Conservation (phyloP, 2,329 filamentous ascomycete species). For the Arthroderma sp. region DNA sequence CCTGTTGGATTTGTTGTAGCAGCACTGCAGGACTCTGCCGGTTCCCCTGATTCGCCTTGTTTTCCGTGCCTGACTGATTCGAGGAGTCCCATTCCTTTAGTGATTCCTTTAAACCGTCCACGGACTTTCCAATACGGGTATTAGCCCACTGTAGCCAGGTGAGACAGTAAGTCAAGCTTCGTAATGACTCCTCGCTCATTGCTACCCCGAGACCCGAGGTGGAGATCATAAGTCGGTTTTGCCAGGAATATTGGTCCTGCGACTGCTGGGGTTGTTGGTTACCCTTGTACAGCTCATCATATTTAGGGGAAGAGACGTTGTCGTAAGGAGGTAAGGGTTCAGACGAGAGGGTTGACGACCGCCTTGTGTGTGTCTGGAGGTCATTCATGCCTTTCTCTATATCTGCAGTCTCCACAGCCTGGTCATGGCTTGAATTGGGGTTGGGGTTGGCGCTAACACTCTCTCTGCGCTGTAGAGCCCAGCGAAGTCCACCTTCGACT, state of each 20-base stretch:
- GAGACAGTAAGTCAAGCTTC: conserved; percentile 74
- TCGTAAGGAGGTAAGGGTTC: conserved; percentile 79
- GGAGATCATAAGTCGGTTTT: conserved; percentile 72
- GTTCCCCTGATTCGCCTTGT: conserved; percentile 10
- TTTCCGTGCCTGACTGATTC: conserved; percentile 17
- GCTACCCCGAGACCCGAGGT: conserved; percentile 84
- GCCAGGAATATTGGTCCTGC: conserved; percentile 46
- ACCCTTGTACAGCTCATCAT: conserved; percentile 25
- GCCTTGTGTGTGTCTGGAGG: conserved; percentile 29
- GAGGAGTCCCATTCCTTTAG: conserved; percentile 56
- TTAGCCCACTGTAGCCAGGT: conserved; percentile 72
- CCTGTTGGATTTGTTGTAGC: conserved; percentile 48
- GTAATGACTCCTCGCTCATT: conserved; percentile 77
- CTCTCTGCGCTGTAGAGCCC: conserved; percentile 52
- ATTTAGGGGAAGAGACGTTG: conserved; percentile 61
- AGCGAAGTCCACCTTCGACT: conserved; percentile 73
- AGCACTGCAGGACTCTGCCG: conserved; percentile 35
- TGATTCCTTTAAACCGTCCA: conserved; percentile 59
- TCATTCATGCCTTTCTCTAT: conserved; percentile 33
- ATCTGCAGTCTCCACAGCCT: conserved; percentile 34
- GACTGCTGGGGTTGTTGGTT: conserved; percentile 33
- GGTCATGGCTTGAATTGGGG: conserved; percentile 19
- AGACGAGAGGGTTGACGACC: conserved; percentile 54
- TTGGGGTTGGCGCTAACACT: conserved; percentile 14
- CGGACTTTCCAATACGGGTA: conserved; percentile 62